A percentile compares a stretch with the other conserved stretches of the same genome.
Conservation (phyloP, 2,329 filamentous ascomycete genomes). For the Cercospora citrullina region DNA sequence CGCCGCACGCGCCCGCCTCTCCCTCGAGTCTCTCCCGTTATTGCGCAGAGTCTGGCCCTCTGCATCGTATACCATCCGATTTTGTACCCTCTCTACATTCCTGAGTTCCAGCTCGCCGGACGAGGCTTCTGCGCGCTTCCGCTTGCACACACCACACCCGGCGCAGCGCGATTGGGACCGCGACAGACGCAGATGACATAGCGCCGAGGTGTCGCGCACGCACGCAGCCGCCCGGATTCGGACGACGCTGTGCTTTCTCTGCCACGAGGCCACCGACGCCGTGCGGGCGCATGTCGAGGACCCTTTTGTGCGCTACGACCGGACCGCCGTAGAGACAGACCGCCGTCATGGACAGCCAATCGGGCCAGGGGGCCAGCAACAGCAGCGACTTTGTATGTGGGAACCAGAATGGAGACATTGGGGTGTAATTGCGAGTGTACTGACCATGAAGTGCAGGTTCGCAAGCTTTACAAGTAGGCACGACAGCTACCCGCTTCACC, state of each 20-base stretch:
- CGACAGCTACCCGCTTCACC: background rate
- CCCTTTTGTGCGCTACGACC: conserved; percentile 12
- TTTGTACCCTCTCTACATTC: background rate
- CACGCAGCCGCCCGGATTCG: conserved; percentile 19
- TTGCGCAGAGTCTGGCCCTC: conserved; percentile 10
- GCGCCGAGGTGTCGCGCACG: conserved; percentile 15
- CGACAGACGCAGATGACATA: conserved; percentile 27
- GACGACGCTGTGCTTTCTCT: conserved; percentile 18
- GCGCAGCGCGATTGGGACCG: conserved; percentile 14
- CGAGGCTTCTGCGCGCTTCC: conserved; percentile 5
- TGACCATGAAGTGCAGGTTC: conserved; percentile 62
- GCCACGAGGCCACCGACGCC: conserved; percentile 18
- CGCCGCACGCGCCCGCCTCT: conserved; percentile 3
- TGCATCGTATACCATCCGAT: background rate
- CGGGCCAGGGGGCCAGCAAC: conserved; percentile 64
- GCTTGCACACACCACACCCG: conserved; percentile 9
- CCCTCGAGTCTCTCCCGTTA: background rate
- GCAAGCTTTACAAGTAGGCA: conserved; percentile 94
- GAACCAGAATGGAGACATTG: background rate
- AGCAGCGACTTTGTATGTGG: conserved; percentile 91
- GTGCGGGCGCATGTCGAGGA: conserved; percentile 13
- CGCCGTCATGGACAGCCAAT: conserved; percentile 46
- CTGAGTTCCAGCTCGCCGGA: conserved; percentile 9
- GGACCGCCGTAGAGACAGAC: conserved; percentile 7
- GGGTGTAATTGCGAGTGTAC: conserved; percentile 1